A percentile compares a stretch with the other conserved stretches of the same genome.
Evolutionary conservation across 2,329 filamentous ascomycete genomes (phyloP).

Genomic region (Thelonectria discophora): DNA sequence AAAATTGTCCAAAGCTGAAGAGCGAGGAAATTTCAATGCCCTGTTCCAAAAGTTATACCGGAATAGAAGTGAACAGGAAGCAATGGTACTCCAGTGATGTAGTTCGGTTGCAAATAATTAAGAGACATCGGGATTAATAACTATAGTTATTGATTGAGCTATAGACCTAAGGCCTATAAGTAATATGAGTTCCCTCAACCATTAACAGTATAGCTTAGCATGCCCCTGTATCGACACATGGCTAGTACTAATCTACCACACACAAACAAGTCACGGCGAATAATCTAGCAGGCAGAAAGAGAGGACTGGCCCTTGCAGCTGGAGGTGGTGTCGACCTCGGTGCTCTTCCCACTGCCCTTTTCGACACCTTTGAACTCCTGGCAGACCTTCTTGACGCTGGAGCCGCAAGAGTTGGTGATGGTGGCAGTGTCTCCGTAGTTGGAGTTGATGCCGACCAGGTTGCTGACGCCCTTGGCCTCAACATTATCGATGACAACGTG

Average conservation of each 20-base stretch:
- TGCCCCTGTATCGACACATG: neutral
- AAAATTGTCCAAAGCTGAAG: no score
- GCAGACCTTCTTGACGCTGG: constrained; percentile 37
- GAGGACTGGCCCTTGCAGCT: constrained; percentile 23
- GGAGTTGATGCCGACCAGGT: constrained; percentile 39
- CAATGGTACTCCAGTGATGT: no score
- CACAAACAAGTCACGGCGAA: neutral
- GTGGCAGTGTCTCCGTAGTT: constrained; percentile 37
- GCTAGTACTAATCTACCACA: neutral
- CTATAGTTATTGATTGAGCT: no score
- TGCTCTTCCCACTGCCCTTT: constrained; percentile 18
- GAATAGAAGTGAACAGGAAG: no score
- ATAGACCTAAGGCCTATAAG: neutral
- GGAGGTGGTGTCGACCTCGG: constrained; percentile 7
- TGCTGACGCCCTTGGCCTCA: constrained; percentile 37
- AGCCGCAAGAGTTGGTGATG: constrained; percentile 34
- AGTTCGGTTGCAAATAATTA: neutral
- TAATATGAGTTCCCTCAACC: neutral
- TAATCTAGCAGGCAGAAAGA: constrained; percentile 18
- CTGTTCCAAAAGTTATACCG: no score
- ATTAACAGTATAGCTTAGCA: neutral
- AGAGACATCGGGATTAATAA: neutral
- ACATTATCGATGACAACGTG: constrained; percentile 28
- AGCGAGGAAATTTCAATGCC: no score
- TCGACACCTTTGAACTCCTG: constrained; percentile 33